A percentile compares a stretch with the other conserved stretches of the same genome.
These are phyloP conservation scores for Saraca asoca DNA, from an alignment of 331 rosid species.

Conservation along the genomic window DNA sequence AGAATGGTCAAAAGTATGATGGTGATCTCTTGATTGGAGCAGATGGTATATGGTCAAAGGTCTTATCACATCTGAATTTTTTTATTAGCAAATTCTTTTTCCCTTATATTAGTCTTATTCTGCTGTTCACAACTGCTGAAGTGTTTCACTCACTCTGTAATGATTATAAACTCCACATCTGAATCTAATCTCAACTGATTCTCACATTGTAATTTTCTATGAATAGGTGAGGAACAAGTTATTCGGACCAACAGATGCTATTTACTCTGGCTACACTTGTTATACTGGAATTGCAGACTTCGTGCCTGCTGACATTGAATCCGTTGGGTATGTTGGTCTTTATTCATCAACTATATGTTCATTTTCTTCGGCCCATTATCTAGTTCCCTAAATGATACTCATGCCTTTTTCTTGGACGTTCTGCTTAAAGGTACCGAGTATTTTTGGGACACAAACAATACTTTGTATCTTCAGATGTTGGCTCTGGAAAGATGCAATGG, in stretches of 20 bases:
- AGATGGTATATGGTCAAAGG: slow-evolving; percentile 99
- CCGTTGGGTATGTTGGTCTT: slow-evolving; percentile 75
- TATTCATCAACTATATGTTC: slow-evolving; percentile 9
- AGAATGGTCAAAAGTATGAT: slow-evolving; percentile 69
- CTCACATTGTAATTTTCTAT: slow-evolving; percentile 14
- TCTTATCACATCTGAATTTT: slow-evolving; percentile 27
- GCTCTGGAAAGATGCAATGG: slow-evolving; percentile 99
- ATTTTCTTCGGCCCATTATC: slow-evolving; percentile 5
- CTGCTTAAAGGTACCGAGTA: slow-evolving; percentile 85
- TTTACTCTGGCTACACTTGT: slow-evolving; percentile 91
- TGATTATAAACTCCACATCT: too few species aligned
- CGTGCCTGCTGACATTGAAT: slow-evolving; percentile 86
- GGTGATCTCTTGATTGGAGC: slow-evolving; percentile 98
- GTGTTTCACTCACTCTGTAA: too few species aligned
- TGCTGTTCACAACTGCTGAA: neutral
- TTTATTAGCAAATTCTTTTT: slow-evolving; percentile 18
- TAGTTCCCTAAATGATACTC: slow-evolving; percentile 5
- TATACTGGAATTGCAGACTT: slow-evolving; percentile 95
- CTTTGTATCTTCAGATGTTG: slow-evolving; percentile 96
- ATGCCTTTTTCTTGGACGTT: slow-evolving; percentile 32
- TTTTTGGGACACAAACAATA: slow-evolving; percentile 98
- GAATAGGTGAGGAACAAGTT: slow-evolving; percentile 49
- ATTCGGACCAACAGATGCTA: slow-evolving; percentile 58
- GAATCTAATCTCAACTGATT: too few species aligned
- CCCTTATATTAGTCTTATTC: neutral